Evolutionary conservation across 179 eudicot genomes (phyloP).

Genomic region (Beta macrorhiza): DNA sequence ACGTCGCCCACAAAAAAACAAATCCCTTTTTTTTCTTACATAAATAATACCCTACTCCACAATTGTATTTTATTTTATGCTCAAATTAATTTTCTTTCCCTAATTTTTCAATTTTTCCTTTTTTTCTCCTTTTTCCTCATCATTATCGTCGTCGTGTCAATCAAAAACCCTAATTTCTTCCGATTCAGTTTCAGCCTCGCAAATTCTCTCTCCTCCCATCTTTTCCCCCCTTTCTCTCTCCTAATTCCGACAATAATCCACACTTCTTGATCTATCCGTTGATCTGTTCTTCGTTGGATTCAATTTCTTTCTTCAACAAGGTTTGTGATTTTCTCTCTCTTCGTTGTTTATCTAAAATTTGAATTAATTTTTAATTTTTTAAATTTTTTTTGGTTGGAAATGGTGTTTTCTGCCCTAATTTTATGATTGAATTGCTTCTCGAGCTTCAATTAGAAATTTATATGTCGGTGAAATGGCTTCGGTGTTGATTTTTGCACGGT

Average conservation of each 20-base stretch:
- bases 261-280: slow-evolving; percentile 9
- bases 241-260: not conserved
- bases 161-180: slow-evolving; percentile 40
- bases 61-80: not conserved
- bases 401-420: not conserved
- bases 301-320: not conserved
- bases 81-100: not conserved
- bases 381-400: not conserved
- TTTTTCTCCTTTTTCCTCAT: slow-evolving; percentile 6
- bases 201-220: slow-evolving; percentile 24
- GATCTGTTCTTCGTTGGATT: slow-evolving; percentile 17
- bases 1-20: not conserved
- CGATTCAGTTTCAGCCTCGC: slow-evolving; percentile 33
- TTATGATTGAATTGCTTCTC: not conserved
- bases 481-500: not conserved
- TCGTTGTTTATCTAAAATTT: not conserved
- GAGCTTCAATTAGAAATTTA: not conserved
- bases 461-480: not conserved
- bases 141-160: slow-evolving; percentile 37
- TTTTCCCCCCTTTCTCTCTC: not conserved
- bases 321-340: slow-evolving; percentile 15
- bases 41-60: not conserved
- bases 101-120: slow-evolving; percentile 9
- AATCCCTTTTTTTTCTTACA: too few species aligned
- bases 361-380: not conserved